These are phyloP conservation scores for Colletotrichum lentis DNA, from an alignment of 2,329 filamentous ascomycete genomes.

Conservation along the genomic window DNA sequence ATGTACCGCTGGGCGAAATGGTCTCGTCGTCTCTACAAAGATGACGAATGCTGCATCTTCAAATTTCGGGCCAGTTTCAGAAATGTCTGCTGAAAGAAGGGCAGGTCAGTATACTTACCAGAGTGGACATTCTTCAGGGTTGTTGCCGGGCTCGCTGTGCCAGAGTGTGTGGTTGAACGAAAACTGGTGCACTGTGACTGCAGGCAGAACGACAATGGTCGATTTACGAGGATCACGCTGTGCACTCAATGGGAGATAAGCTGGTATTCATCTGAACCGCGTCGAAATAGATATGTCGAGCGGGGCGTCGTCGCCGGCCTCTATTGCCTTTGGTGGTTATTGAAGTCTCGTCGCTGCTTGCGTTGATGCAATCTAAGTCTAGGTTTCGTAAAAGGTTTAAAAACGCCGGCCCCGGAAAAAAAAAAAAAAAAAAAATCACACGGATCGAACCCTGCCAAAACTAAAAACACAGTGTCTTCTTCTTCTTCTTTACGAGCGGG, in stretches of 20 bases:
- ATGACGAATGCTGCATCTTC: no score
- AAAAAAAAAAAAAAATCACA: constrained; percentile 29
- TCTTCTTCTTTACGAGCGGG: constrained; percentile 43
- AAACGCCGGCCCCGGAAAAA: constrained; percentile 29
- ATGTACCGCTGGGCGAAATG: no score
- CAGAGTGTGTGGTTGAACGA: no score
- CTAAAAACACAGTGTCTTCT: no score
- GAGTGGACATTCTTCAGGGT: no score
- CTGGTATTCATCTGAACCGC: not conserved
- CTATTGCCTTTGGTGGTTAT: not conserved
- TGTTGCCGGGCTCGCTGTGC: no score
- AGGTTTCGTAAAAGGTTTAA: constrained; percentile 20
- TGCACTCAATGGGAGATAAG: not conserved
- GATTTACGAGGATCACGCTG: not conserved
- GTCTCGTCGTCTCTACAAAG: no score
- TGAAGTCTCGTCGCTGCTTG: constrained; percentile 18
- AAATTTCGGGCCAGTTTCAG: no score
- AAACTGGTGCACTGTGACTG: no score
- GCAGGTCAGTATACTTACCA: no score
- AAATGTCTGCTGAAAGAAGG: no score
- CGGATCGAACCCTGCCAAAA: not conserved
- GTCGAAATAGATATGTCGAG: not conserved
- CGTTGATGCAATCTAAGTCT: constrained; percentile 27
- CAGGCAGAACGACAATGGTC: no score
- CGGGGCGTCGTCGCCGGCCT: not conserved